phyloP scores from a whole-genome alignment of 2,329 filamentous ascomycete genomes.

The Pseudogymnoascus destructans region DNA sequence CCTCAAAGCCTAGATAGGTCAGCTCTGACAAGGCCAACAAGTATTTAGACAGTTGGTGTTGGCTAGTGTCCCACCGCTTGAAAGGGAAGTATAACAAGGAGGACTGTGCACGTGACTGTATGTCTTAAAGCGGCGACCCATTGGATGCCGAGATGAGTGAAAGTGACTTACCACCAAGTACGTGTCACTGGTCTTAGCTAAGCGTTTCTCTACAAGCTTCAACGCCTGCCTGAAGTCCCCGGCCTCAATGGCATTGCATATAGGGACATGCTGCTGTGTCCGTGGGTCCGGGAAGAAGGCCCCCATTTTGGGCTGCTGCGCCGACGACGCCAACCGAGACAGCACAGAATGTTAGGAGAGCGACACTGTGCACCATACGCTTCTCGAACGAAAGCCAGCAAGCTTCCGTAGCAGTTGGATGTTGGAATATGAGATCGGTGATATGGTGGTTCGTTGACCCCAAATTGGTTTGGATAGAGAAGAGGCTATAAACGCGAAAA shows the following conservation, averaged over 20 bases:
- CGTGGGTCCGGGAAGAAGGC: constrained; percentile 12
- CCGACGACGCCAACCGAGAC: constrained; percentile 4
- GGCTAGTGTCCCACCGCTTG: neutral
- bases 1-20: constrained; percentile 22
- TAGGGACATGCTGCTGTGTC: constrained; percentile 23
- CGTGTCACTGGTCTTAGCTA: constrained; percentile 21
- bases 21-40: neutral
- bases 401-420: neutral
- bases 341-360: neutral
- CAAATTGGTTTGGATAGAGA: neutral
- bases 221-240: constrained; percentile 26
- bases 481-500: neutral
- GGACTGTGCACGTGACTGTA: neutral
- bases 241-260: constrained; percentile 26
- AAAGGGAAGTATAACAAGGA: neutral
- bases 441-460: constrained; percentile 3
- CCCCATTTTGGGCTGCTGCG: constrained; percentile 4
- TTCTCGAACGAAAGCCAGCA: neutral
- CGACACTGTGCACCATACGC: neutral
- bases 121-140: constrained; percentile 6
- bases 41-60: neutral
- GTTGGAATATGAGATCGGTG: neutral
- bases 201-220: constrained; percentile 26
- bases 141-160: neutral
- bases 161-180: constrained; percentile 24